Evolutionary conservation across 768 basidiomycete species (phyloP), one percentile per base, ranked within the genome.

Genomic region (Mycena vitilis): DNA sequence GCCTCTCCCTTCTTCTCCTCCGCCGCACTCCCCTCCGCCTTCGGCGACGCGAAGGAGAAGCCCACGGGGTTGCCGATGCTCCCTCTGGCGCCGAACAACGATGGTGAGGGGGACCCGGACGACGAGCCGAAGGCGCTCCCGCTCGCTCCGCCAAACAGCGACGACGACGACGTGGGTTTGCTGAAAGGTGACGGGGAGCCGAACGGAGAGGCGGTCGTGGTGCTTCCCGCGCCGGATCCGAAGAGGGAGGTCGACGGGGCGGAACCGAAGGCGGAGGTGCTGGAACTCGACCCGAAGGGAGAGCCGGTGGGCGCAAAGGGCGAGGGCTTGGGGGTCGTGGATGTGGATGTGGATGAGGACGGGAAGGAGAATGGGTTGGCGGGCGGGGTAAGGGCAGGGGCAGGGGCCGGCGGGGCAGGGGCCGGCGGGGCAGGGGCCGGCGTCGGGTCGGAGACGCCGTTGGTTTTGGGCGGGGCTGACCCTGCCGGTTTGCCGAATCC

Each of bases 11-110:
- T 65, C 65, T 30, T 68, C 42, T 64, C 56, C 42, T 48, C 37
- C 40, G 18, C 58, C 64, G n/a, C 62, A 25, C 56, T 52, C 52
- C 44, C 40, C 34, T 23, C 60, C 36, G 52, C 53, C 22, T 81
- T 22, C 78, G 74, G 44, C 82, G 78, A 73, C 76, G 83, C 87
- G 71, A 88, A 91, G 11, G 82, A 83, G 69, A 91, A 91, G 7
- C 89, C 89, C 10, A 90, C 87, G 10, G 89, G 87, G 73, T 89
- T 90, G 1, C 90, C 88, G 22, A 90, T 82, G 71, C 83, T 87
- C 60, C 88, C 88, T 16, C 71, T 60, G 55, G 69, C 76, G 60
- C 73, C 78, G 65, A 68, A 69, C 15, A 58, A 47, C 12, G 37
- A 51, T 37, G 52, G 38, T 51, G 71, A 70, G n/a, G 57, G 59